Conservation (phyloP, 352 stramenopile species). For the Phytophthora crassamura region DNA sequence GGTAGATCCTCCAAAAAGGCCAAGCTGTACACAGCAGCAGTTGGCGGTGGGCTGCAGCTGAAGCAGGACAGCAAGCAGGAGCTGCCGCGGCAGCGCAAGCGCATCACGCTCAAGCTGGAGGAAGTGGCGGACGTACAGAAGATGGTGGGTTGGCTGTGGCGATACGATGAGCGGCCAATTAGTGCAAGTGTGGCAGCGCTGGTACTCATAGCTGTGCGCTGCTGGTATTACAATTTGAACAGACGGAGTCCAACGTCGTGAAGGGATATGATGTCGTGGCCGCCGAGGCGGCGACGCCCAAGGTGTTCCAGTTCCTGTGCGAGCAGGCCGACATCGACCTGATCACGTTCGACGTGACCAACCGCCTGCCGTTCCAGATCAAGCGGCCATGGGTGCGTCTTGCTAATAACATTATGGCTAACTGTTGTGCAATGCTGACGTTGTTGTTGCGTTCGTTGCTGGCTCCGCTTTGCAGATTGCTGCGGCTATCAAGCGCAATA, state of each 20-base stretch:
- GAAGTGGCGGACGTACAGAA: conserved; percentile 69
- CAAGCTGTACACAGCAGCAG: conserved; percentile 61
- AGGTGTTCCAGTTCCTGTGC: conserved; percentile 87
- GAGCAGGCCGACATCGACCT: conserved; percentile 82
- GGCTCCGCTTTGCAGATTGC: conserved; percentile 48
- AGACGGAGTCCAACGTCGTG: conserved; percentile 61
- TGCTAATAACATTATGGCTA: neutral
- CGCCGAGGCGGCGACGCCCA: conserved; percentile 61
- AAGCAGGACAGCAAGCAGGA: conserved; percentile 36
- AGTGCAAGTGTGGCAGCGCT: neutral
- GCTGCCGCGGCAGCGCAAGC: conserved; percentile 63
- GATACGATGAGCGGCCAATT: neutral
- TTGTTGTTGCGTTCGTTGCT: conserved; percentile 2
- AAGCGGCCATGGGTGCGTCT: conserved; percentile 73
- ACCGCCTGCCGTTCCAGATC: conserved; percentile 80
- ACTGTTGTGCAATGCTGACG: neutral
- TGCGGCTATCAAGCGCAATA: conserved; percentile 68
- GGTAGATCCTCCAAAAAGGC: conserved; percentile 66
- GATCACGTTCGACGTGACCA: conserved; percentile 85
- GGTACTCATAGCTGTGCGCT: neutral
- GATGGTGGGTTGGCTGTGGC: conserved; percentile 45
- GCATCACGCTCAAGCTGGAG: conserved; percentile 79
- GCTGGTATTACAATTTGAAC: neutral
- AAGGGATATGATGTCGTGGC: conserved; percentile 86
- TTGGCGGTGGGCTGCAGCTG: conserved; percentile 54